Evolutionary conservation across 2,329 filamentous ascomycete species (phyloP).

Genomic region (Furcasterigmium sp.): DNA sequence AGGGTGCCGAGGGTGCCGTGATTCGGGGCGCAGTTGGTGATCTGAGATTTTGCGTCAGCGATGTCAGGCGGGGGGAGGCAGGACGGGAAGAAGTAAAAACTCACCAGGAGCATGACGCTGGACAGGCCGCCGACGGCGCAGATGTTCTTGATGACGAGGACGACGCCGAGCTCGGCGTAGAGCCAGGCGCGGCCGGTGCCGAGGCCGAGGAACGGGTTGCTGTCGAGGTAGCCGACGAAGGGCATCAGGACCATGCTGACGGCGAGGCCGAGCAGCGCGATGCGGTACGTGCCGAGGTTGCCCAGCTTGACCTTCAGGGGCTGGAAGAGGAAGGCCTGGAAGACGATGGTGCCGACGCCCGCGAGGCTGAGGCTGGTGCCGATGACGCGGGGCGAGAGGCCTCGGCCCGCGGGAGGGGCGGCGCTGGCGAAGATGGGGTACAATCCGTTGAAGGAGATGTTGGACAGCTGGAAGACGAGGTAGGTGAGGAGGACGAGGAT

Average conservation of each 20-base stretch:
- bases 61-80: background rate
- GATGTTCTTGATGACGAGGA: conserved; percentile 84
- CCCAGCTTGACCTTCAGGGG: conserved; percentile 73
- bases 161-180: conserved; percentile 72
- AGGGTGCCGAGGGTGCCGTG: conserved; percentile 81
- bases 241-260: conserved; percentile 84
- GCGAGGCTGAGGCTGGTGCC: conserved; percentile 82
- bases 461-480: conserved; percentile 87
- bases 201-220: conserved; percentile 48
- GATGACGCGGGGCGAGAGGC: conserved; percentile 71
- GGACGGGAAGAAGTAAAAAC: conserved; percentile 24
- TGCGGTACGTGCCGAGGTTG: conserved; percentile 79
- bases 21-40: conserved; percentile 89
- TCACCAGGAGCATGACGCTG: conserved; percentile 79
- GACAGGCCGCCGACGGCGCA: conserved; percentile 86
- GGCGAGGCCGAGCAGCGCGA: conserved; percentile 73
- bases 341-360: conserved; percentile 78
- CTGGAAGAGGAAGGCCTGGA: conserved; percentile 84
- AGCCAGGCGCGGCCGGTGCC: conserved; percentile 64
- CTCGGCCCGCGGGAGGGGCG: conserved; percentile 68
- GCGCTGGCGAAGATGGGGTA: conserved; percentile 90
- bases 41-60: conserved; percentile 43
- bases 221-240: conserved; percentile 74
- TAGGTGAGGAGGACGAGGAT: conserved; percentile 79
- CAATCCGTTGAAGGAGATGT: conserved; percentile 91